phyloP scores from a whole-genome alignment of 345 rosid genomes.

The Rhodomyrtus tomentosa region DNA sequence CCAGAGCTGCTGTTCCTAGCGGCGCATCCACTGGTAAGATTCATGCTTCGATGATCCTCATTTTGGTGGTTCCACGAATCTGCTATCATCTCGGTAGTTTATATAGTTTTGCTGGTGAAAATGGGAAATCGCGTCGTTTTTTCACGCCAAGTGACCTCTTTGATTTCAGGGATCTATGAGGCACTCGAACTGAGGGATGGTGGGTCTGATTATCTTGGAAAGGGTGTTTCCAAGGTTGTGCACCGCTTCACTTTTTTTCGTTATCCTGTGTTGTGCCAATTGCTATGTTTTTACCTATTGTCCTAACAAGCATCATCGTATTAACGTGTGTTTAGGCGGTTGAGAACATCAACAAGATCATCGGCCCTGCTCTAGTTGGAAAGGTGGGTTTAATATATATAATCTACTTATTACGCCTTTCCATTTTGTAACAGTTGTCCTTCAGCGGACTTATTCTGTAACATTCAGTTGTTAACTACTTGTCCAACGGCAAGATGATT shows the following conservation, averaged over 20 bases:
- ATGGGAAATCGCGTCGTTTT: not conserved
- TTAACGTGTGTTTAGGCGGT: constrained; percentile 46
- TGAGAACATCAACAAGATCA: constrained; percentile 57
- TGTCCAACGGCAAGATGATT: not conserved
- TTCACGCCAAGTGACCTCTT: not conserved
- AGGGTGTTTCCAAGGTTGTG: constrained; percentile 81
- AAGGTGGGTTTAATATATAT: constrained; percentile 30
- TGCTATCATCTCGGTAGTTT: not conserved
- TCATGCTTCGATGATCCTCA: too few relatives aligned
- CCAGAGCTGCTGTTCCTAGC: constrained; percentile 91
- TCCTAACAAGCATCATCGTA: not conserved
- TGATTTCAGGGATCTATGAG: constrained; percentile 64
- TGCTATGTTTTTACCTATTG: not conserved
- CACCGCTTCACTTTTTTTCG: not conserved
- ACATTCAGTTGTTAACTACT: not conserved
- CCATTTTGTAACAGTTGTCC: not conserved
- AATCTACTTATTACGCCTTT: not conserved
- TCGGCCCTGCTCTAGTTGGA: constrained; percentile 86
- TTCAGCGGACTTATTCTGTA: not conserved
- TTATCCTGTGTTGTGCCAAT: not conserved
- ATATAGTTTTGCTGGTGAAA: not conserved
- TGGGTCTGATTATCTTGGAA: constrained; percentile 91
- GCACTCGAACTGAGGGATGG: constrained; percentile 96
- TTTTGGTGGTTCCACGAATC: not conserved
- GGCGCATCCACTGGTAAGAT: constrained; percentile 94